Base-by-base conservation (phyloP, 2,329 filamentous ascomycete species). In the Hymenoscyphus salicellus region DNA sequence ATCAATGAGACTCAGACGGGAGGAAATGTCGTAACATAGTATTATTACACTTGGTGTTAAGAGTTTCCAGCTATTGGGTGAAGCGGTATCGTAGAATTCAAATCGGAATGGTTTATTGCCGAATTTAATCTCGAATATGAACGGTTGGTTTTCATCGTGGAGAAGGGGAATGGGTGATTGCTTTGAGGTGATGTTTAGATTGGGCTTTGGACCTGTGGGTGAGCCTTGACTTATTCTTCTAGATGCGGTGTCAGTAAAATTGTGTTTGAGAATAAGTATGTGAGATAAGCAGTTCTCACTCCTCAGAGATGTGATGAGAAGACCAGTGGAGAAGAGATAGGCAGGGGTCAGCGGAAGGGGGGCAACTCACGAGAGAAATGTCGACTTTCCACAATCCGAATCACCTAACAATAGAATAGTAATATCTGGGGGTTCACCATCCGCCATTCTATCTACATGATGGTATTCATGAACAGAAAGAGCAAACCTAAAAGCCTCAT, bases 1-100 rank as follows among this genome's bases (percentile, higher is more conserved):
- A 71, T 86, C 85, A 69, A 86, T 81, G 61, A 88, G 79, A 69
- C 80, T 86, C 55, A 83, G 72, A 52, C 86, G 80, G 67, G 83
- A 82, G 74, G 82, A 84, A 71, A 88, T 86, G 71, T 87, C 85
- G 71, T 84, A 88, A 75, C 86, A 88, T 64, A 88, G 76, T 32
- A 87, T 77, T 60, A 87, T 76, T 33, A 88, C 76, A 72, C 88
- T 82, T 0, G 86, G 86, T 16, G 79, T 79, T 20, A 87, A 77
- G n/a, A 83, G 77, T 57, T 78, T 81, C 86, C 86, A 89, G 72
- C 80, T 83, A 28, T 84, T 81, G 4, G 86, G 84, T 70, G 80
- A 81, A 8, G 82, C 81, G 1, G 85, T 87, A 72, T 88, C 86
- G 68, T 81, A 83, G 70, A 88, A 86, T 71, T 86, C 83, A 67